Evolutionary conservation across 1,284 basidiomycete genomes (phyloP).

Genomic region (Ustilago esculenta): DNA sequence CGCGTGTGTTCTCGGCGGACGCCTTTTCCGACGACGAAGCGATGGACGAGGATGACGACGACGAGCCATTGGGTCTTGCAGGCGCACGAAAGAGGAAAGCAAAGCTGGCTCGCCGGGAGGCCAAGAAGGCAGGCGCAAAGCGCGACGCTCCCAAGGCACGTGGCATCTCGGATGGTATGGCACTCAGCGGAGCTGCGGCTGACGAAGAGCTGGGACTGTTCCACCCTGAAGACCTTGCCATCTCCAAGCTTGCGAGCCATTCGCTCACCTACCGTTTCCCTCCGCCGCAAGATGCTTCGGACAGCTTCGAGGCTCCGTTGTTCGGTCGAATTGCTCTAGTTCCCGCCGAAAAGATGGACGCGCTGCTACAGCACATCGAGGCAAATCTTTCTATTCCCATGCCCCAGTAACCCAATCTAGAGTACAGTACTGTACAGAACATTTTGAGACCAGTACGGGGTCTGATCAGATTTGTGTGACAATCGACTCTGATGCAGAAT

Average conservation of each 20-base stretch:
- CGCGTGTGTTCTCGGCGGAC: slow-evolving; percentile 61
- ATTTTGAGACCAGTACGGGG: too few species aligned
- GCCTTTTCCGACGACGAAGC: slow-evolving; percentile 62
- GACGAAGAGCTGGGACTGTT: slow-evolving; percentile 60
- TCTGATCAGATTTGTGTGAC: too few species aligned
- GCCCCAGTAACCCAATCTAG: slow-evolving; percentile 9
- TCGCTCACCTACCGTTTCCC: slow-evolving; percentile 63
- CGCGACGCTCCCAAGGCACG: slow-evolving; percentile 37
- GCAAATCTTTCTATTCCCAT: slow-evolving; percentile 28
- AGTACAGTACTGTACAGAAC: too few species aligned
- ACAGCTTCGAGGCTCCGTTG: slow-evolving; percentile 60
- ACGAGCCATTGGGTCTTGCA: slow-evolving; percentile 50
- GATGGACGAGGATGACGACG: slow-evolving; percentile 55
- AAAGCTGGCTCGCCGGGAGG: slow-evolving; percentile 39
- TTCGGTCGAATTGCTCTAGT: slow-evolving; percentile 59
- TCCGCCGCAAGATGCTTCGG: slow-evolving; percentile 56
- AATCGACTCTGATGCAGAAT: too few species aligned
- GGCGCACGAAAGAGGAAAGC: slow-evolving; percentile 55
- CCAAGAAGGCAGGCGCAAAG: slow-evolving; percentile 46
- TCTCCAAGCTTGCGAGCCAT: slow-evolving; percentile 52
- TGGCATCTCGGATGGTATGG: slow-evolving; percentile 38
- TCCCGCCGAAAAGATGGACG: slow-evolving; percentile 45
- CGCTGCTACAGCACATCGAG: slow-evolving; percentile 35
- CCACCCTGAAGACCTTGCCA: slow-evolving; percentile 62
- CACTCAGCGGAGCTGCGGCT: slow-evolving; percentile 8